Base-by-base conservation (phyloP, 768 basidiomycete species). In the Tricholoma saponaceum region DNA sequence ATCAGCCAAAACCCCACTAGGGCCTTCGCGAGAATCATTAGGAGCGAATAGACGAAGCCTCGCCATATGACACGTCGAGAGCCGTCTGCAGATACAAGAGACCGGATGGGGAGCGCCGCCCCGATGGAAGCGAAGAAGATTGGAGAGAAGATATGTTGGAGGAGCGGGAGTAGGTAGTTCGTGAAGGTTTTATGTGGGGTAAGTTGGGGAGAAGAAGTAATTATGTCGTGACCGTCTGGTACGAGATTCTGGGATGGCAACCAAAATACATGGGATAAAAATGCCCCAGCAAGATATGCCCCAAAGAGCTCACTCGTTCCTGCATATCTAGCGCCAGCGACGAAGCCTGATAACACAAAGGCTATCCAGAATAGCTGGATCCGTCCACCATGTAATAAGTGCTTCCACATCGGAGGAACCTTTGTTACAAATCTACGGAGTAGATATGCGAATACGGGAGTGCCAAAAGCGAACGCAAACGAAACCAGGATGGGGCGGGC, bases 81-180 rank as follows among this genome's bases (percentile, higher is more conserved):
- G 2, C 65, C 26, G 75, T 79, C 64, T 37, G 83, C 79, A 4
- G 69, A 66, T 43, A 75, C 71, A 18, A 79, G 65, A 12, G 74
- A 67, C 7, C 74, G 67, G 47, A 79, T 70, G 1, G 84, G 85
- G 50, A 87, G 77, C 0, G 82, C 74, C 50, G 72, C 75, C 1
- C 86, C 87, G 46, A 89, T 84, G 35, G 83, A 84, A 5, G 79
- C 83, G 59, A 89, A 89, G 74, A 89, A 89, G 2, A 88, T 66
- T 1, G 88, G 87, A 0, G 78, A 75, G 23, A 88, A 71, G 33
- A 88, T 61, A 44, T 67, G 66, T 44, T 71, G 61, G 51, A 79
- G 70, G 16, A 79, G 43, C 14, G 77, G 76, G 46, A 60, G 57
- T 53, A 83, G 59, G 56, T 74, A 70, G 1, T 50, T 37, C 8